These are phyloP conservation scores for Hydnum rufescens DNA, from an alignment of 768 basidiomycete genomes.

Conservation along the genomic window DNA sequence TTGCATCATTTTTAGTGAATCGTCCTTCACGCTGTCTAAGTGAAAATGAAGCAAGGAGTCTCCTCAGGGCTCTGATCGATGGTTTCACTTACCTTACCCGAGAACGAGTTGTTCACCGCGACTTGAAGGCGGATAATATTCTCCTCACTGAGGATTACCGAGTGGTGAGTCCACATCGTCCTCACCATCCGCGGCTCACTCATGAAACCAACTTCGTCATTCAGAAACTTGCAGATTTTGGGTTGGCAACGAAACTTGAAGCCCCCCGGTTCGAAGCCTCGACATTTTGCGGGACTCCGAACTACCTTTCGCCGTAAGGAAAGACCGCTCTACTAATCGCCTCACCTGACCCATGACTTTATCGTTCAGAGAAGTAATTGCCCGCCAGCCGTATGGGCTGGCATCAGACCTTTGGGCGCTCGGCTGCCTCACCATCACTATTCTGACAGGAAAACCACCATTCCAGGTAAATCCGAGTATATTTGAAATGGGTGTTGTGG, in stretches of 20 bases:
- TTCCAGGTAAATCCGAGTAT: conserved; percentile 17
- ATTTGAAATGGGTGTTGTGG: neutral
- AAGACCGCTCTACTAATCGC: too few relatives aligned
- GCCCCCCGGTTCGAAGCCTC: conserved; percentile 12
- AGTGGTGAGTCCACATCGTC: conserved; percentile 19
- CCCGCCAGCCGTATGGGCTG: conserved; percentile 19
- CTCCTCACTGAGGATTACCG: conserved; percentile 23
- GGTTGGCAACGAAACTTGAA: conserved; percentile 18
- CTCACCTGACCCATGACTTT: too few relatives aligned
- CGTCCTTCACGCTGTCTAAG: conserved; percentile 13
- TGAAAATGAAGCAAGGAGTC: conserved; percentile 22
- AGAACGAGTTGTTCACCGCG: conserved; percentile 26
- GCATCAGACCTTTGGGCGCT: conserved; percentile 29
- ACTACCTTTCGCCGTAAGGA: conserved; percentile 28
- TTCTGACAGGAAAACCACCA: conserved; percentile 20
- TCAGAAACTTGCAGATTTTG: conserved; percentile 30
- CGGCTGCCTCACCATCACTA: conserved; percentile 24
- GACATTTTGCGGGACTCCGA: conserved; percentile 13
- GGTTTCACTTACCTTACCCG: conserved; percentile 27
- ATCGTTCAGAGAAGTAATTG: conserved; percentile 23
- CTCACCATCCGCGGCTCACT: neutral
- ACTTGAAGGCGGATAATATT: conserved; percentile 24
- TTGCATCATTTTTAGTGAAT: conserved; percentile 18
- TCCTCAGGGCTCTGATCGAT: conserved; percentile 23
- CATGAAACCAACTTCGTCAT: neutral